Base-by-base conservation (phyloP, 345 rosid species). In the Dipteronia sinensis region DNA sequence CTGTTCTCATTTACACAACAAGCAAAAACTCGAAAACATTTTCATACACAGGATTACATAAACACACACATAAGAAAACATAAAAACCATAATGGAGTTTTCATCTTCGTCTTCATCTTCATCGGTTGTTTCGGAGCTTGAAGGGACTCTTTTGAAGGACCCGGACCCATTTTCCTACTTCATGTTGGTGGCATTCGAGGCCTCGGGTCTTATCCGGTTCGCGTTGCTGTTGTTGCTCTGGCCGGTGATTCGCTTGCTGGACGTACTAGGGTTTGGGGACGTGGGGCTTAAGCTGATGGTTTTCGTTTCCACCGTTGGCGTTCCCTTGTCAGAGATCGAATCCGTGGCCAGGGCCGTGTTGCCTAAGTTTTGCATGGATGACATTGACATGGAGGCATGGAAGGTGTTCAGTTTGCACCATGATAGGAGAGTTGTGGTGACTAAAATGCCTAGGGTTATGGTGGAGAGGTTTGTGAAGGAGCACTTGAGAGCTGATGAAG, bases 141-240 rank as follows among this genome's bases (percentile, higher is more conserved):
- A 95, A 82, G 98, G 98, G 51, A 81, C 89, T 62, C 85, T 95
- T 20, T 19, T 95, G 72, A 89, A 83, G 75, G 88, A 89, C 80
- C 84, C 83, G 1, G 81, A 91, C 56, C 82, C 89, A 0, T 93
- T 95, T 79, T 89, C 90, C 1, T 95, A 93, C 88, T 95, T 91
- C 90, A 93, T 95, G 98, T 80, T 93, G 67, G 88, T 93, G 3
- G 97, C 97, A 34, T 95, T 95, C 23, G 98, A 95, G 79, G 91
- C 98, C 0, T 91, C 98, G 2, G 95, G 98, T 75, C 69, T 93
- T 62, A 20, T 93, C 31, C 95, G 98, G n/a, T 95, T 93, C 46
- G 83, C 85, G 6, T 20, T 84, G 64, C 20, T 95, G 80, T 63
- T 95, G 71, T 22, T 88, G 59, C 59, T 88, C 0, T 92, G 95